Evolutionary conservation across 1,284 basidiomycete species (phyloP).

Genomic region (Leccinum pallidistipes): DNA sequence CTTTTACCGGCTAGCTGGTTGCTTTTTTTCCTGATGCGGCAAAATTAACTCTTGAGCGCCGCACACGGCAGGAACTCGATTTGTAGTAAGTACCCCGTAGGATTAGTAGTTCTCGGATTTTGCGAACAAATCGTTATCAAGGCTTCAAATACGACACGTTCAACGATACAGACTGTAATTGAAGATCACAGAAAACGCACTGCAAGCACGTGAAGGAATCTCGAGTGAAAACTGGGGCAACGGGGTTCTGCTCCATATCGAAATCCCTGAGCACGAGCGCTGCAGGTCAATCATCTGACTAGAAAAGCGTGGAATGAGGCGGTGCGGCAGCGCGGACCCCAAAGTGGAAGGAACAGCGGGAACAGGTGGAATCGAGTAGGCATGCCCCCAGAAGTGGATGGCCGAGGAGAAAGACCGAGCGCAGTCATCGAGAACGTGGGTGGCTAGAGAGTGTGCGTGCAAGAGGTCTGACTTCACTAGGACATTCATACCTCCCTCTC

Average conservation of each 20-base stretch:
- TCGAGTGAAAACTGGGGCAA: too few species aligned
- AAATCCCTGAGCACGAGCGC: constrained; percentile 33
- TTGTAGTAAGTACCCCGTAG: too few species aligned
- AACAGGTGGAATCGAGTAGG: constrained; percentile 25
- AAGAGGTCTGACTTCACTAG: constrained; percentile 21
- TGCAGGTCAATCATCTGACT: constrained; percentile 54
- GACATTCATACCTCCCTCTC: constrained; percentile 20
- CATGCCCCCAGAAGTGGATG: constrained; percentile 26
- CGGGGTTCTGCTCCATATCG: constrained; percentile 33
- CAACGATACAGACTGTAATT: too few species aligned
- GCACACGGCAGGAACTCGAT: too few species aligned
- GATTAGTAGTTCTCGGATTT: too few species aligned
- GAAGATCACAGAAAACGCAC: too few species aligned
- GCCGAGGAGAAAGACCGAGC: constrained; percentile 16
- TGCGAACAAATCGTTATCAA: too few species aligned
- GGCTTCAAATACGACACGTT: too few species aligned
- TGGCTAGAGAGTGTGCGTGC: constrained; percentile 29
- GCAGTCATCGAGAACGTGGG: constrained; percentile 13
- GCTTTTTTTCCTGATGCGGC: too few species aligned
- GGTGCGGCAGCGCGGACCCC: constrained; percentile 46
- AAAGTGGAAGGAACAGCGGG: constrained; percentile 33
- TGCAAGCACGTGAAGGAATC: too few species aligned
- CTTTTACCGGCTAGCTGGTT: too few species aligned
- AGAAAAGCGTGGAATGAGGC: constrained; percentile 71
- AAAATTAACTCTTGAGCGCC: too few species aligned